Conservation (phyloP, 306 rosid species). For the Begonia peltatifolia region DNA sequence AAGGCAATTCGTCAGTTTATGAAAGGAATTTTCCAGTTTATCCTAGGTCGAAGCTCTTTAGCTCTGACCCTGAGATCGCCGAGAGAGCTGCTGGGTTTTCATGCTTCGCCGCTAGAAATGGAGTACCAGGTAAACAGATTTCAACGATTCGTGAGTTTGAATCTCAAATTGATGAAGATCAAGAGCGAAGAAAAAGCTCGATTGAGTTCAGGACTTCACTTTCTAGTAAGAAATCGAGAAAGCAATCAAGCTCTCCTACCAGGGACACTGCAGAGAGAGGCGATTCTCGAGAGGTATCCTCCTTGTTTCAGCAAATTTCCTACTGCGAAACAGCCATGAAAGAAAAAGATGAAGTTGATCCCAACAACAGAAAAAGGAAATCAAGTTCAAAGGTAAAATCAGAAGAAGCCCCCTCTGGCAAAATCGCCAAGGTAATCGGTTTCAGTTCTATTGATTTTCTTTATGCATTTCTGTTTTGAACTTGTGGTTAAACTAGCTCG, state of each 20-base stretch:
- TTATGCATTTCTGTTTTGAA: not conserved
- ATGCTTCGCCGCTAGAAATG: constrained; percentile 20
- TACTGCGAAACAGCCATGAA: constrained; percentile 20
- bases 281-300: constrained; percentile 46
- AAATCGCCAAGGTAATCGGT: constrained; percentile 17
- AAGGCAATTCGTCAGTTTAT: constrained; percentile 11
- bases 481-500: no score
- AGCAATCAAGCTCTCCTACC: constrained; percentile 23
- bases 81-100: constrained; percentile 41
- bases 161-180: constrained; percentile 18
- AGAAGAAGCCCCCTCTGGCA: constrained; percentile 6
- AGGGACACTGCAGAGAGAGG: constrained; percentile 30
- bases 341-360: constrained; percentile 5
- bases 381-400: constrained; percentile 15
- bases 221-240: no score
- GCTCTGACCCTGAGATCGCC: constrained; percentile 39
- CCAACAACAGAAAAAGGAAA: constrained; percentile 28
- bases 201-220: no score
- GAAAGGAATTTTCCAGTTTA: constrained; percentile 9
- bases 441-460: not conserved
- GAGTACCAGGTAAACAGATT: constrained; percentile 19
- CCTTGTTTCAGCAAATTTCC: constrained; percentile 39
- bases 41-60: constrained; percentile 23
- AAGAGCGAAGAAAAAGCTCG: constrained; percentile 14
- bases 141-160: constrained; percentile 23